Evolutionary conservation across 169 alveolate species (phyloP).

Genomic region (Sarcocystis neurona): DNA sequence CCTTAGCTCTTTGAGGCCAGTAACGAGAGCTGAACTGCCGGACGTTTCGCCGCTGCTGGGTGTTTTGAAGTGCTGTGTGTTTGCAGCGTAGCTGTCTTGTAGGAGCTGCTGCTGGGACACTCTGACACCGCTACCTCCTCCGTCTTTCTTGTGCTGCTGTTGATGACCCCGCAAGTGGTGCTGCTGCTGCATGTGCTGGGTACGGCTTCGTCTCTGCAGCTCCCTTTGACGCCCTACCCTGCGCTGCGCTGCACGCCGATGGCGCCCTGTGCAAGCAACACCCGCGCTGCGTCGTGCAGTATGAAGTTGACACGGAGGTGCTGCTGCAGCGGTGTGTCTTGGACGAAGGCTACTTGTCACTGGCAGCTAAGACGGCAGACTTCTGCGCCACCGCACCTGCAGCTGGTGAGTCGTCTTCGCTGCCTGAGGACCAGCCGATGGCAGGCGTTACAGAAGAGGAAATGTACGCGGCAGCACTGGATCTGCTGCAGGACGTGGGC

Average conservation of each 20-base stretch:
- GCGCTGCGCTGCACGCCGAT: slow-evolving; percentile 12
- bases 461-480: slow-evolving; percentile 14
- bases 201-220: not conserved
- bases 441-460: not conserved
- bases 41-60: too few species aligned
- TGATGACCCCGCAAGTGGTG: too few species aligned
- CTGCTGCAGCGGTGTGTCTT: not conserved
- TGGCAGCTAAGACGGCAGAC: slow-evolving; percentile 16
- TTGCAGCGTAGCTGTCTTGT: too few species aligned
- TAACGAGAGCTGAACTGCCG: too few species aligned
- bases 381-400: slow-evolving; percentile 25
- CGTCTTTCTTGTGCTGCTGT: too few species aligned
- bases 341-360: slow-evolving; percentile 15
- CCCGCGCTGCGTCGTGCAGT: slow-evolving; percentile 49
- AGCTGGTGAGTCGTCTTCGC: not conserved
- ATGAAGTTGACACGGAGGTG: not conserved
- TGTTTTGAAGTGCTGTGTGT: too few species aligned
- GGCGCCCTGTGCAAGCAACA: slow-evolving; percentile 22
- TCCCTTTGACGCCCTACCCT: slow-evolving; percentile 47
- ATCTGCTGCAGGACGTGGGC: slow-evolving; percentile 33
- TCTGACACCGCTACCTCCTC: too few species aligned
- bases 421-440: slow-evolving; percentile 13
- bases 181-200: too few species aligned
- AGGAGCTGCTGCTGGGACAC: too few species aligned
- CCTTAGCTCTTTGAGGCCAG: too few species aligned